Evolutionary conservation across 2,329 filamentous ascomycete genomes (phyloP).

Genomic region (Talaromyces rugulosus): DNA sequence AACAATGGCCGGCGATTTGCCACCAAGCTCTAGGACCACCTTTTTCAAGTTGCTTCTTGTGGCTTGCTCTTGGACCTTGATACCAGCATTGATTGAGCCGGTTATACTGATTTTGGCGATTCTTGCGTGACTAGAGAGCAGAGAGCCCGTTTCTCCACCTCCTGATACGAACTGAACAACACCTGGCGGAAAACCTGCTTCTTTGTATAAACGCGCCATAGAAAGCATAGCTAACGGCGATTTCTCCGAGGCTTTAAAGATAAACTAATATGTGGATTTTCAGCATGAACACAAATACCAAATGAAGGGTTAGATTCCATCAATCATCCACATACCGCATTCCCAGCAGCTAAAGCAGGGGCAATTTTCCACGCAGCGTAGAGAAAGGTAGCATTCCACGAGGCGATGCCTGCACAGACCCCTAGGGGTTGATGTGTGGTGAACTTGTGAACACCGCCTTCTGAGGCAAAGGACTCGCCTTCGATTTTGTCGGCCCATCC

Average conservation of each 20-base stretch:
- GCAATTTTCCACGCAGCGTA: conserved; percentile 38
- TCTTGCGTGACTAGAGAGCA: conserved; percentile 35
- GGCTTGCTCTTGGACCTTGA: conserved; percentile 46
- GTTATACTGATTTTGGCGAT: conserved; percentile 33
- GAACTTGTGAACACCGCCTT: conserved; percentile 17
- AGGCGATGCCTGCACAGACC: conserved; percentile 15
- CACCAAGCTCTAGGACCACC: conserved; percentile 44
- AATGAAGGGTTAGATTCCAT: too few species aligned
- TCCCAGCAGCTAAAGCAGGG: conserved; percentile 43
- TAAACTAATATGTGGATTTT: conserved; percentile 20
- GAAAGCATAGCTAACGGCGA: conserved; percentile 36
- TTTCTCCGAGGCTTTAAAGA: conserved; percentile 45
- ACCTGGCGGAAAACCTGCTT: conserved; percentile 44
- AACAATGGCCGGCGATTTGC: conserved; percentile 35
- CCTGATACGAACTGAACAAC: conserved; percentile 40
- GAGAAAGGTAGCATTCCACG: conserved; percentile 28
- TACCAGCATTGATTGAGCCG: conserved; percentile 23
- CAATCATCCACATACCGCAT: conserved; percentile 21
- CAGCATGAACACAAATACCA: too few species aligned
- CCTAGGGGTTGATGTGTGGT: conserved; percentile 16
- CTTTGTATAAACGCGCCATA: conserved; percentile 32
- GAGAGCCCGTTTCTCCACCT: conserved; percentile 23
- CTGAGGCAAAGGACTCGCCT: conserved; percentile 17
- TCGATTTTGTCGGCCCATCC: conserved; percentile 56
- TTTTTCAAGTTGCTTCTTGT: conserved; percentile 52